Percentiles rank a stretch among this genome's conserved stretches.
Conservation (phyloP, 2,329 filamentous ascomycete genomes). For the Ophiostoma ips region DNA sequence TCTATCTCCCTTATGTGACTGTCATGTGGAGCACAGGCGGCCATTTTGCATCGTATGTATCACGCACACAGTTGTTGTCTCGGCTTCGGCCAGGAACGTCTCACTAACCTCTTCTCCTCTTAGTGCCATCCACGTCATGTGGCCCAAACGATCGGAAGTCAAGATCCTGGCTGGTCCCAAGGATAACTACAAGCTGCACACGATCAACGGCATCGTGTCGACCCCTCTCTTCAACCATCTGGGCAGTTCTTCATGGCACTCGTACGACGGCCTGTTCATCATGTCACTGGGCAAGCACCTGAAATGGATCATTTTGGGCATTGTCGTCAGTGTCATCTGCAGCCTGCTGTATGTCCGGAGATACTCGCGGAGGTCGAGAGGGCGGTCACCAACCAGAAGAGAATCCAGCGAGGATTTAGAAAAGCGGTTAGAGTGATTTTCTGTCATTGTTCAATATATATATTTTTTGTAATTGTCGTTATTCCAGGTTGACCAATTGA, state of each 20-base stretch:
- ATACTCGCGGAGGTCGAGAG: too few species aligned
- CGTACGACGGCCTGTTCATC: conserved; percentile 6
- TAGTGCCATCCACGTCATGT: conserved; percentile 2
- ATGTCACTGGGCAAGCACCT: conserved; percentile 5
- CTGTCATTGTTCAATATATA: too few species aligned
- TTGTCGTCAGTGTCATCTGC: not conserved
- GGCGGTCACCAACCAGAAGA: not conserved
- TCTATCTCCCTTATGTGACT: conserved; percentile 6
- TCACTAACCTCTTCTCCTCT: not conserved
- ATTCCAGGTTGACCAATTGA: too few species aligned
- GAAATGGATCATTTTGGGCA: not conserved
- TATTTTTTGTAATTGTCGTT: too few species aligned
- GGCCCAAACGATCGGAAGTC: not conserved
- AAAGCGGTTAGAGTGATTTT: too few species aligned
- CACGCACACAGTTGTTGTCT: not conserved
- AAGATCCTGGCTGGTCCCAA: conserved; percentile 5
- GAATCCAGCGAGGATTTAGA: not conserved
- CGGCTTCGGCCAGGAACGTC: too few species aligned
- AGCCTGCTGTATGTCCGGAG: not conserved
- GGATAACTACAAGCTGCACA: conserved; percentile 7
- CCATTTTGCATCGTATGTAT: conserved; percentile 6
- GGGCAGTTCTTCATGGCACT: conserved; percentile 8
- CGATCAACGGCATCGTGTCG: conserved; percentile 7
- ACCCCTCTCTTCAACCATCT: conserved; percentile 8
- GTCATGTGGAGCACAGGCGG: conserved; percentile 9